These are phyloP conservation scores for Ophiostoma novo-ulmi DNA, from an alignment of 2,329 filamentous ascomycete genomes.

Conservation along the genomic window DNA sequence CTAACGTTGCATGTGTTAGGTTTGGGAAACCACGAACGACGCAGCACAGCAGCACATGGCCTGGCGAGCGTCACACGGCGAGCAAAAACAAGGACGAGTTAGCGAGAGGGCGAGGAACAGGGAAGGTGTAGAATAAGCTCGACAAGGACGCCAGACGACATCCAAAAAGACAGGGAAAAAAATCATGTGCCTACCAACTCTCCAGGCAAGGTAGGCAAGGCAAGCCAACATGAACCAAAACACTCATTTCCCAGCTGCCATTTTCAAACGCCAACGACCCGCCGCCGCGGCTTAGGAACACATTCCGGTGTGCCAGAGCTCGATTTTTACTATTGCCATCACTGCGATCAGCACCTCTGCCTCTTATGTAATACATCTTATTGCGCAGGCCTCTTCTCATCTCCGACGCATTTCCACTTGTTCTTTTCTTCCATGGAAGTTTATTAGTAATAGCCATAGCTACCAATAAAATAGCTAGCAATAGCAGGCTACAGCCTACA, in stretches of 20 bases:
- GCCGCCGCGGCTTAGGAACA: conserved; percentile 20
- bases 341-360: neutral
- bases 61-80: neutral
- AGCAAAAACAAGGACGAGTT: conserved; percentile 4
- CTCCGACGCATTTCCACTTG: conserved; percentile 13
- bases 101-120: conserved; percentile 7
- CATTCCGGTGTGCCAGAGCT: conserved; percentile 20
- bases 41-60: conserved; percentile 12
- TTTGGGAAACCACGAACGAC: conserved; percentile 1
- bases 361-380: neutral
- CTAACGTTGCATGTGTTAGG: neutral
- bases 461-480: neutral
- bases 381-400: conserved; percentile 9
- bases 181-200: neutral
- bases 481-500: neutral
- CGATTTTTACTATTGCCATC: neutral
- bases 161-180: neutral
- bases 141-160: neutral
- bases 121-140: neutral
- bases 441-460: neutral
- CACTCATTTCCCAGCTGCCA: conserved; percentile 20
- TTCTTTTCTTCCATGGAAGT: neutral
- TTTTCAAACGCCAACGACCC: conserved; percentile 9
- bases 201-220: too few species aligned
- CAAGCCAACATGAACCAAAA: conserved; percentile 1